Conservation (phyloP, 257 asterid genomes). For the Misopates orontium region DNA sequence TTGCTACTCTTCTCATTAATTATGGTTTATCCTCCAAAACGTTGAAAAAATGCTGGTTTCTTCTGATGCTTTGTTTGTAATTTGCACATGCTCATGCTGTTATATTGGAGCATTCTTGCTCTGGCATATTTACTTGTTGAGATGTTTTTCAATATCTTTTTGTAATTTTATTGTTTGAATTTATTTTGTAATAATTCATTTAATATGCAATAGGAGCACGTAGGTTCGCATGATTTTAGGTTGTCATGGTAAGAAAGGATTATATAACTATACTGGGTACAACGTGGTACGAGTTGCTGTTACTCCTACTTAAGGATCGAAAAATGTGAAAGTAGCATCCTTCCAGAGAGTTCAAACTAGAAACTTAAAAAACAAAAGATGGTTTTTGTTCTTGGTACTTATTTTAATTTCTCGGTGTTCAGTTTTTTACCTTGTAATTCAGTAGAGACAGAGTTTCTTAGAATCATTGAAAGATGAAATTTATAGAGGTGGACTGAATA, state of each 20-base stretch:
- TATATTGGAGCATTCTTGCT: slow-evolving; percentile 6
- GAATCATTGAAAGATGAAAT: neutral
- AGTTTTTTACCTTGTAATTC: too few relatives aligned
- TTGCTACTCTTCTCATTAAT: slow-evolving; percentile 16
- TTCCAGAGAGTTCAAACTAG: too few relatives aligned
- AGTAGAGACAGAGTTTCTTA: too few relatives aligned
- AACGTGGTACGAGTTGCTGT: too few relatives aligned
- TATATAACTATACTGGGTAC: too few relatives aligned
- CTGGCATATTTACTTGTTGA: neutral
- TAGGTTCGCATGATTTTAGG: neutral
- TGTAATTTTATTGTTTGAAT: neutral
- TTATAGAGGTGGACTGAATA: neutral
- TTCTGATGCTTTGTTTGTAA: neutral
- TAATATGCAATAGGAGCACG: neutral
- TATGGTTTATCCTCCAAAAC: too few relatives aligned
- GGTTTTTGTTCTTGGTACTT: too few relatives aligned
- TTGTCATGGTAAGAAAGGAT: too few relatives aligned
- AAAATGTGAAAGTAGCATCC: too few relatives aligned
- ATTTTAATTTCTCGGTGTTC: too few relatives aligned
- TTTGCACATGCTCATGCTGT: slow-evolving; percentile 6
- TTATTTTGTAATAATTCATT: neutral
- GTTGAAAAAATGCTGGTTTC: neutral
- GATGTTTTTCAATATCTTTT: slow-evolving; percentile 3
- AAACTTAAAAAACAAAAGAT: too few relatives aligned
- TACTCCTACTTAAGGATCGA: too few relatives aligned